A percentile compares a stretch with the other conserved stretches of the same genome.
Conservation (phyloP, 1,284 basidiomycete species). For the Boletus sp. region DNA sequence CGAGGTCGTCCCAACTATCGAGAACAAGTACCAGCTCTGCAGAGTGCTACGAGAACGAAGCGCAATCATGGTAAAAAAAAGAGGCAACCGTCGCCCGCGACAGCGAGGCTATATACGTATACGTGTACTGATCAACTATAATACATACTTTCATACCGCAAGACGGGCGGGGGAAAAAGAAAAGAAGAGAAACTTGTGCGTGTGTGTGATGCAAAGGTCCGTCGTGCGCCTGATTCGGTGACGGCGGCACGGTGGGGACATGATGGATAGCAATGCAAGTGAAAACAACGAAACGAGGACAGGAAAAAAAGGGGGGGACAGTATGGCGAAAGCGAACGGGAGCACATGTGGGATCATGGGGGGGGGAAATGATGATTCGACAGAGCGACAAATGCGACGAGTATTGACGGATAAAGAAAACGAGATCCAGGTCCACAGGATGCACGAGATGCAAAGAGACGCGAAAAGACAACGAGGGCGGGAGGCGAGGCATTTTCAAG, state of each 20-base stretch:
- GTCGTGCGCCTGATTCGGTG: constrained; percentile 7
- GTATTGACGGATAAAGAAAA: constrained; percentile 13
- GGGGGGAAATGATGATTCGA: not conserved
- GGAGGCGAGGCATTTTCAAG: constrained; percentile 11
- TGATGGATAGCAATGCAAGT: constrained; percentile 26
- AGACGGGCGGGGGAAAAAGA: not conserved
- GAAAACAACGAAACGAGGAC: constrained; percentile 10
- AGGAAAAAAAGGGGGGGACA: not conserved
- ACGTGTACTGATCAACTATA: constrained; percentile 29
- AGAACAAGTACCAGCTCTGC: constrained; percentile 17
- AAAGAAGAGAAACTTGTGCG: not conserved
- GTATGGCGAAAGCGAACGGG: constrained; percentile 9
- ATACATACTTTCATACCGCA: constrained; percentile 25
- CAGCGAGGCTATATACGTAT: constrained; percentile 26
- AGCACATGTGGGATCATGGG: not conserved
- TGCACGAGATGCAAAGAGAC: constrained; percentile 1
- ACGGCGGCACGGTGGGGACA: constrained; percentile 5
- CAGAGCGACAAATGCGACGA: constrained; percentile 6
- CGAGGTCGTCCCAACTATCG: constrained; percentile 7
- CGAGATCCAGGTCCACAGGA: constrained; percentile 8
- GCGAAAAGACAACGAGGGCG: not conserved
- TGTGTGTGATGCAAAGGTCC: constrained; percentile 18
- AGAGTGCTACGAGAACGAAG: constrained; percentile 16
- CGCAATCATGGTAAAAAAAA: constrained; percentile 7
- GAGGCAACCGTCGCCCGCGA: constrained; percentile 19